phyloP scores from a whole-genome alignment of 2,329 filamentous ascomycete genomes.

The Capronia epimyces region DNA sequence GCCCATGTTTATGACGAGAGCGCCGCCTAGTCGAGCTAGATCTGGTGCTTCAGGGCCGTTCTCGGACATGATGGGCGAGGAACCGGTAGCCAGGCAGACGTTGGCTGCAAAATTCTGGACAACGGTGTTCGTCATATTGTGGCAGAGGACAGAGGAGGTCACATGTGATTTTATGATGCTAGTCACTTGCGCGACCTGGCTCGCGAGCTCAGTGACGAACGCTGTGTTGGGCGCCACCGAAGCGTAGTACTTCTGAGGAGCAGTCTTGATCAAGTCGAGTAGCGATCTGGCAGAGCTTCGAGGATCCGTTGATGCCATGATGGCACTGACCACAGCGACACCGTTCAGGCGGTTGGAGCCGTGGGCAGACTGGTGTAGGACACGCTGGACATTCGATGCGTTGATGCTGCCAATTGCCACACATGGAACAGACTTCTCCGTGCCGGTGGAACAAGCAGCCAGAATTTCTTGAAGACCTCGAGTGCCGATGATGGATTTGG shows the following conservation, averaged over 20 bases:
- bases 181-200: constrained; percentile 37
- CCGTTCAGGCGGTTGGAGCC: constrained; percentile 56
- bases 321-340: constrained; percentile 82
- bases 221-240: constrained; percentile 31
- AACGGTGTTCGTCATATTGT: constrained; percentile 97
- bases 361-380: constrained; percentile 62
- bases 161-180: constrained; percentile 57
- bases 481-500: constrained; percentile 72
- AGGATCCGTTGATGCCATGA: constrained; percentile 68
- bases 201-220: constrained; percentile 17
- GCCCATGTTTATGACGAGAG: constrained; percentile 91
- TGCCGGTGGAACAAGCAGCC: constrained; percentile 49
- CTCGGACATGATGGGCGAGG: constrained; percentile 91
- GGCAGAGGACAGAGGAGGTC: constrained; percentile 64
- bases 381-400: constrained; percentile 64
- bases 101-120: constrained; percentile 95
- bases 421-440: constrained; percentile 47
- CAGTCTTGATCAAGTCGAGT: constrained; percentile 47
- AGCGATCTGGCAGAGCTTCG: constrained; percentile 58
- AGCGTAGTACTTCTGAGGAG: constrained; percentile 31
- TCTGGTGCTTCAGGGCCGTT: constrained; percentile 76
- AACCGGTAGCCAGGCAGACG: constrained; percentile 71
- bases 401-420: constrained; percentile 92
- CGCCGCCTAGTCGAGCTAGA: constrained; percentile 68
- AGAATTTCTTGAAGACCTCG: constrained; percentile 65